Base-by-base conservation (phyloP, 202 grass and related monocot genomes). In the Panicum hallii region DNA sequence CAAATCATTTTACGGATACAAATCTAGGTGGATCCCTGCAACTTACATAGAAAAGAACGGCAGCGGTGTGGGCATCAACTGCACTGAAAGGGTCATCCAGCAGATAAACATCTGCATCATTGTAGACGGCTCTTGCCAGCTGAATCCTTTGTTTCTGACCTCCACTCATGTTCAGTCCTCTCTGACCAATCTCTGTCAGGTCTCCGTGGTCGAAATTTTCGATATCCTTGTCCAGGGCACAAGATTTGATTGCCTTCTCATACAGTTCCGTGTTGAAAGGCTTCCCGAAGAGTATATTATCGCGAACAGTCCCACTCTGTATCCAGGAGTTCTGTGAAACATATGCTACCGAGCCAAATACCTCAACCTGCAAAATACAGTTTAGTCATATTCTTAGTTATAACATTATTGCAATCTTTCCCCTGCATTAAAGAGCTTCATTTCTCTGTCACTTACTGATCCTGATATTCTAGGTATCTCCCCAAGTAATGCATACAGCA, bases 61-160 rank as follows among this genome's bases (percentile, higher is more conserved):
- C 91, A 77, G 85, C 89, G 1, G 93, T 98, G 71, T 98, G 93
- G 0, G 95, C 95, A 89, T 98, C 95, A 3, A 95, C 95, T 41
- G 95, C 89, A 63, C 93, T 98, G 78, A 98, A 98, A 54, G 95
- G 93, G 74, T 98, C 93, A 64, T 98, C 95, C 11, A 98, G 86
- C 77, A 98, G 89, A 88, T 92, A 93, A 56, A 89, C 71, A 82
- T 98, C 95, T 76, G 92, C 89, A 43, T 98, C 87, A 48, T 56
- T 93, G 78, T 98, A 98, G 58, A 98, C 95, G 4, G 95, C 95
- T 90, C 95, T 86, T 58, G 95, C 93, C 30, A 98, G 91, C 70
- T 98, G 95, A 81, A 98, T 98, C 75, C 95, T 93, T 84, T 98
- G 95, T 85, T 95, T 98, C 85, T 95, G 95, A 23, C 95, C 95